A percentile compares a stretch with the other conserved stretches of the same genome.
phyloP scores from a whole-genome alignment of 139 green algal species.

The Yamagishiella unicocca region DNA sequence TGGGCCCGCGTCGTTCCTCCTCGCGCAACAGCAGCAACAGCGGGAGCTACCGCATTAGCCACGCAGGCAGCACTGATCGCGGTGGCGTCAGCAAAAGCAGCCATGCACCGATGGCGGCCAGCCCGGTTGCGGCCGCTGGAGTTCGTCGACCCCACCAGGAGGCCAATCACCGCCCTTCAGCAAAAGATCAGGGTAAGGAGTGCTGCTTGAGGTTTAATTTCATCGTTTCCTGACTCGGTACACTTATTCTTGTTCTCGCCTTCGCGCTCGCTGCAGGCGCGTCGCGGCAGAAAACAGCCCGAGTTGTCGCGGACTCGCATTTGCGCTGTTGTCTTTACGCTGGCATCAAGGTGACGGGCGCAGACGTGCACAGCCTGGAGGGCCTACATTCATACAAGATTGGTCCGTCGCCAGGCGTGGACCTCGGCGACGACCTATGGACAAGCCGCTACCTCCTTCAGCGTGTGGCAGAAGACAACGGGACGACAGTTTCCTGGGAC shows the following conservation, averaged over 20 bases:
- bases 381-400: slow-evolving; percentile 71
- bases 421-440: slow-evolving; percentile 82
- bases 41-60: neutral
- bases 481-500: slow-evolving; percentile 72
- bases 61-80: neutral
- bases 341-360: slow-evolving; percentile 51
- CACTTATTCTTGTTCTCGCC: neutral
- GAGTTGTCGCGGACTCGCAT: slow-evolving; percentile 42
- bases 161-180: neutral
- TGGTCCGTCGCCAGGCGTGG: slow-evolving; percentile 76
- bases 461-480: slow-evolving; percentile 67
- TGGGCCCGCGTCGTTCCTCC: neutral
- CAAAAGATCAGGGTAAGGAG: neutral
- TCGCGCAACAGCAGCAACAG: slow-evolving; percentile 7
- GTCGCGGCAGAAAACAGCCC: neutral
- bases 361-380: slow-evolving; percentile 19
- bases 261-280: neutral
- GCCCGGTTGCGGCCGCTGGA: neutral
- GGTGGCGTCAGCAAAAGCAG: slow-evolving; percentile 3
- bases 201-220: neutral
- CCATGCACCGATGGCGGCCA: neutral
- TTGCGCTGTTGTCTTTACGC: slow-evolving; percentile 50
- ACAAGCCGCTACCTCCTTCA: slow-evolving; percentile 80
- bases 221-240: neutral
- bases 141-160: neutral